Evolutionary conservation across 768 basidiomycete species (phyloP), one percentile per base, ranked within the genome.

Genomic region (Butyriboletus loyo): DNA sequence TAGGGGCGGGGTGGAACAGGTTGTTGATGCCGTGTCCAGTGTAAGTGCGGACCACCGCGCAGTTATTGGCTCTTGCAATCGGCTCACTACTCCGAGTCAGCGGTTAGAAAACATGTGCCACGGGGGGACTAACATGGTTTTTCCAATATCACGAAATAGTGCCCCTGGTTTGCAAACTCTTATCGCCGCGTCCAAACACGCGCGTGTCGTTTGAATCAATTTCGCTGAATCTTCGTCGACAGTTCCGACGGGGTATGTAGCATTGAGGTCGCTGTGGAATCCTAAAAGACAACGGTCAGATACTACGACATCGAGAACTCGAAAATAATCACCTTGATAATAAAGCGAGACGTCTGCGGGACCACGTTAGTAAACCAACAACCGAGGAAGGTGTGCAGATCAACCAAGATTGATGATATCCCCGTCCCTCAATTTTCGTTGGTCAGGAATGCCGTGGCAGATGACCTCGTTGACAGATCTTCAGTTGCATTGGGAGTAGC

Each of bases 401-500:
- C 53, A 56, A 87, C 90, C 94, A 47, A 99, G 84, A 72, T 99
- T 99, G 67, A 98, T 76, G 59, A 98, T 98, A 72, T 99, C 97
- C 17, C 97, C 97, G 58, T 98, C 92, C 62, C 79, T 79, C 58
- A 94, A 70, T 62, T 84, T 86, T 56, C 89, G 75, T 65, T 87
- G 78, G 73, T 96, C 92, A 34, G 95, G 94, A 56, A 96, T 95
- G 51, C 96, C 97, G 69, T 99, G 97, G 69, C 97, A 98, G 62
- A 99, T 95, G 46, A 82, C 88, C 71, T 98, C 96, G 69, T 99
- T 99, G 22, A 98, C 73, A 37, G 92, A 94, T 21, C 91, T 64
- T 90, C 46, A 28, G 59, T 40, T 17, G 35, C 32, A 48, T 57
- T 49, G 17, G 13, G 45, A 37, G 36, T 30, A 46, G 31, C 19